A percentile compares a stretch with the other conserved stretches of the same genome.
phyloP scores from a whole-genome alignment of 129 eudicot genomes.

The Escallonia herrerae region DNA sequence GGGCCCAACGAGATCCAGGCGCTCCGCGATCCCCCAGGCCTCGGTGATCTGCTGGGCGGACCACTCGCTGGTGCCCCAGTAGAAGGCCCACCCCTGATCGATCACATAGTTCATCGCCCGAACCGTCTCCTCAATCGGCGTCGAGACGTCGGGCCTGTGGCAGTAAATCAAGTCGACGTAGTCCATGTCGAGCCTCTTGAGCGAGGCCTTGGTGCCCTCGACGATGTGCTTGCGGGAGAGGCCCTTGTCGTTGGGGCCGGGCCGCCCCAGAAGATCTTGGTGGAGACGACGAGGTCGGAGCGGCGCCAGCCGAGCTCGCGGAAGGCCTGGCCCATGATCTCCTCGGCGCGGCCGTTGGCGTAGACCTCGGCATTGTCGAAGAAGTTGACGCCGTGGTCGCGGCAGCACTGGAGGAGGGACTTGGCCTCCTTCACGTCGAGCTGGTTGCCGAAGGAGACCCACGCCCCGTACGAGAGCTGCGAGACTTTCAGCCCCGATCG shows the following conservation, averaged over 20 bases:
- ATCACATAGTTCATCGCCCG: constrained; percentile 96
- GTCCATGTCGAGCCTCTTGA: constrained; percentile 77
- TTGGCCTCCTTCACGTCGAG: constrained; percentile 89
- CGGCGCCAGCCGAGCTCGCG: constrained; percentile 89
- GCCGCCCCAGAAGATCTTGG: constrained; percentile 96
- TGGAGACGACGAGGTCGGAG: constrained; percentile 74
- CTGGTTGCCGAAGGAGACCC: constrained; percentile 95
- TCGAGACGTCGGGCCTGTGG: constrained; percentile 61
- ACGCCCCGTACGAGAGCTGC: constrained; percentile 82
- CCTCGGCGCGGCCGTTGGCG: constrained; percentile 92
- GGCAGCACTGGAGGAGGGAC: constrained; percentile 69
- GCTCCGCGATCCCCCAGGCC: constrained; percentile 70
- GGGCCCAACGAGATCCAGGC: constrained; percentile 81
- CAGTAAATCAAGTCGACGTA: constrained; percentile 81
- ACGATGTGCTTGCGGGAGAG: constrained; percentile 72
- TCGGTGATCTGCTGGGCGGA: constrained; percentile 95
- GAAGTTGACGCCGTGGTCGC: constrained; percentile 85
- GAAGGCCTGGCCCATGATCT: constrained; percentile 93
- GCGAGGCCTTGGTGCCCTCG: constrained; percentile 54
- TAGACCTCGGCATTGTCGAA: constrained; percentile 96
- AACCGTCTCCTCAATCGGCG: constrained; percentile 94
- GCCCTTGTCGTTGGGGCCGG: constrained; percentile 86
- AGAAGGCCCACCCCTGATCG: constrained; percentile 80
- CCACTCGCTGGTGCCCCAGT: constrained; percentile 99
- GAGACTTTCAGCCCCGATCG: constrained; percentile 76